Evolutionary conservation across 2,329 filamentous ascomycete species (phyloP).

Genomic region (Byssothecium circinans): DNA sequence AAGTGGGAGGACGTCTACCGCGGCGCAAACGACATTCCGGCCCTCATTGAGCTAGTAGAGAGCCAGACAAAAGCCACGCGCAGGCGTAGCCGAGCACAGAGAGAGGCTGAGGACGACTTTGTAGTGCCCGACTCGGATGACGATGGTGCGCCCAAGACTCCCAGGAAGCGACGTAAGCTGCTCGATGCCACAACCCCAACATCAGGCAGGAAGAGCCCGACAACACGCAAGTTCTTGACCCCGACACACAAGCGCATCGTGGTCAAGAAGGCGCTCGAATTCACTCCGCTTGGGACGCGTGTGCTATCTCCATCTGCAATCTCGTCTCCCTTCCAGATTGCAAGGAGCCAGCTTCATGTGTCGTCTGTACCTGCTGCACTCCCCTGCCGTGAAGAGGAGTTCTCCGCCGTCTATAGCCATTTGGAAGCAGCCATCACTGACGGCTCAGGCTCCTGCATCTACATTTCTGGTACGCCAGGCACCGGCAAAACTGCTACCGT

Average conservation of each 20-base stretch:
- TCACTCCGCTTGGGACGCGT: constrained; percentile 91
- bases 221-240: constrained; percentile 59
- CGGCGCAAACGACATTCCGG: constrained; percentile 66
- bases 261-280: constrained; percentile 87
- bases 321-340: constrained; percentile 87
- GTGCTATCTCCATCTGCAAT: constrained; percentile 76
- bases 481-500: constrained; percentile 98
- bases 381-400: constrained; percentile 90
- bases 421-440: constrained; percentile 93
- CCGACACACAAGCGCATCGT: constrained; percentile 69
- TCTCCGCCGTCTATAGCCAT: constrained; percentile 87
- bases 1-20: constrained; percentile 83
- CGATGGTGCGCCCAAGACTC: constrained; percentile 46
- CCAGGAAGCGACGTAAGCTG: constrained; percentile 53
- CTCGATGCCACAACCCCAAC: constrained; percentile 48
- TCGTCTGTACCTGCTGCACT: constrained; percentile 87
- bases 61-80: constrained; percentile 72
- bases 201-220: constrained; percentile 49
- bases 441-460: constrained; percentile 93
- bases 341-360: constrained; percentile 85
- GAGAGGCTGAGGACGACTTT: constrained; percentile 47
- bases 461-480: constrained; percentile 97
- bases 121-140: constrained; percentile 47
- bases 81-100: constrained; percentile 48
- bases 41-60: constrained; percentile 68